phyloP scores from a whole-genome alignment of 2,329 filamentous ascomycete species.

The Sclerotinia spermophila region DNA sequence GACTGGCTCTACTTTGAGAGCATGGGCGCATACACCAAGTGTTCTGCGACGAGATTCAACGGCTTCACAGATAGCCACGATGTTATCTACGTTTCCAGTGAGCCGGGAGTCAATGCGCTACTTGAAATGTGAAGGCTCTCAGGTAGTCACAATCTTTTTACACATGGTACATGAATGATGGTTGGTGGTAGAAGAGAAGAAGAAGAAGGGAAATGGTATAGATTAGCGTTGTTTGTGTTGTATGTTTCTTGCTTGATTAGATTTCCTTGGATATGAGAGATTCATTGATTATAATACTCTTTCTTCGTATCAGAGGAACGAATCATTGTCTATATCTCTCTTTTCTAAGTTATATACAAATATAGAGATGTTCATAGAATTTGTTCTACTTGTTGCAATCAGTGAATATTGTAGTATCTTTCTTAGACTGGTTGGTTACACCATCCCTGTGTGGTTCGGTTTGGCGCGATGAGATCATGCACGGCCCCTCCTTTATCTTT shows the following conservation, averaged over 20 bases:
- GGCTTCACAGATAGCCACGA: constrained; percentile 92
- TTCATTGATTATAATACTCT: not conserved
- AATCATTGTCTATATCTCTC: not conserved
- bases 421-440: not conserved
- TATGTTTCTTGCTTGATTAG: not conserved
- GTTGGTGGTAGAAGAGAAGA: not conserved
- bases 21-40: constrained; percentile 98
- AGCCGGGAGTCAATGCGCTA: constrained; percentile 77
- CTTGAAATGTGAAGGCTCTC: constrained; percentile 41
- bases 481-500: constrained; percentile 1
- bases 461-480: not conserved
- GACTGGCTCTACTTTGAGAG: constrained; percentile 99
- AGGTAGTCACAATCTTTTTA: not conserved
- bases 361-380: not conserved
- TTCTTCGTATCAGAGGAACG: not conserved
- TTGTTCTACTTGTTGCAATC: not conserved
- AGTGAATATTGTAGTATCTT: not conserved
- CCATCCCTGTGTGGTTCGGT: not conserved
- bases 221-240: not conserved
- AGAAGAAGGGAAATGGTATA: not conserved
- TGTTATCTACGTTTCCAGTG: constrained; percentile 91
- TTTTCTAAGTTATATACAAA: not conserved
- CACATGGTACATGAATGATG: not conserved
- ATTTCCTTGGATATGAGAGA: constrained; percentile 5
- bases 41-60: constrained; percentile 96